Percentiles rank a stretch among this genome's conserved stretches.
Evolutionary conservation across 2,329 filamentous ascomycete species (phyloP).

Genomic region (Ilyonectria sp.): DNA sequence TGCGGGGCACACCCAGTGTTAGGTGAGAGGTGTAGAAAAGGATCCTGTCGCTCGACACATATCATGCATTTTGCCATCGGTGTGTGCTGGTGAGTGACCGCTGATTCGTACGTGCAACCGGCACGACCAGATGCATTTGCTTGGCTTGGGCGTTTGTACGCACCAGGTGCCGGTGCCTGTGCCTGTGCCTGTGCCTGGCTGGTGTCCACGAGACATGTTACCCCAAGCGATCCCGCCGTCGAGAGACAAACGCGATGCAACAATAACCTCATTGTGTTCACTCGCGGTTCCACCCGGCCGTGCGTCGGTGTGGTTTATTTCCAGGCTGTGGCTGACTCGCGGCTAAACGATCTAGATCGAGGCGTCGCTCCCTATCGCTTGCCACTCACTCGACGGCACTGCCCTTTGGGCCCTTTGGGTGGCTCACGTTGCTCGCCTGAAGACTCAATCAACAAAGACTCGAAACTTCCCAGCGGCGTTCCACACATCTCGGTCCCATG

Average conservation of each 20-base stretch:
- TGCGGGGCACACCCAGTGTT: conserved; percentile 19
- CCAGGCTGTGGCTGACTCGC: conserved; percentile 7
- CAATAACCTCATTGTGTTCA: background rate
- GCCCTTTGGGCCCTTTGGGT: background rate
- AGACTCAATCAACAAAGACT: background rate
- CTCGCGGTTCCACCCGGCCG: background rate
- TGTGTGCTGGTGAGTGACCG: background rate
- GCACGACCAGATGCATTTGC: background rate
- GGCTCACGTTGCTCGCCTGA: background rate
- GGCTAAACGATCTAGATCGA: conserved; percentile 7
- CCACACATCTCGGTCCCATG: background rate
- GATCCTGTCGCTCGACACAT: background rate
- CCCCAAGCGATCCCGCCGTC: background rate
- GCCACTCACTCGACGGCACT: background rate
- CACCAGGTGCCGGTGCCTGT: background rate
- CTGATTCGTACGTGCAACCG: background rate
- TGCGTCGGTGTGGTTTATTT: background rate
- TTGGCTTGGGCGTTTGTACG: background rate
- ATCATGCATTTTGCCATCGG: conserved; percentile 8
- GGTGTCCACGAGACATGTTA: background rate
- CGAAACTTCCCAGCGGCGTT: background rate
- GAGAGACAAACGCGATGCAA: background rate
- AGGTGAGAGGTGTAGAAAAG: background rate
- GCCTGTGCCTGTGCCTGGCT: background rate
- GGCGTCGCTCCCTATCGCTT: background rate